Evolutionary conservation across 768 basidiomycete genomes (phyloP), one percentile per base, ranked within the genome.

Genomic region (Candolleomyces eurysporus): DNA sequence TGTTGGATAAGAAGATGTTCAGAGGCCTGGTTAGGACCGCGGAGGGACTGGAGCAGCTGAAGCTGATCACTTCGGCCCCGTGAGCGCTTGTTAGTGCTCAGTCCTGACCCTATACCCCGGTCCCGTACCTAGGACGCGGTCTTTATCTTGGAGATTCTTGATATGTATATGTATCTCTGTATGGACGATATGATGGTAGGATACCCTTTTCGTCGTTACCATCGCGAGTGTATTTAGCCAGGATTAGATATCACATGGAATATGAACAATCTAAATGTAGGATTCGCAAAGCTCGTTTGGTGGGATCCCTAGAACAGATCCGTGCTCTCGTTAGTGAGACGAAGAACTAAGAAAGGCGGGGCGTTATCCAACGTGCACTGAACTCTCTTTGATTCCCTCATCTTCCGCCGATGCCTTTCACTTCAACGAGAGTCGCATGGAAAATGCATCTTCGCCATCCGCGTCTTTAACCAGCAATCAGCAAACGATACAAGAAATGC

Each of bases 391-490:
- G 42, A 43, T 5, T 11, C n/a, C n/a, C 42, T 43, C 13, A 11
- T 43, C 42, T 43, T 43, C 42, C 42, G 26, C 26, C 26, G 26
- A 26, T 26, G 26, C 26, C 26, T 26, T 26, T 26, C 42, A 11
- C 11, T 43, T 68, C 21, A 72, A 61, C 2, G 61, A 62, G 31
- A 91, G 79, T 31, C 86, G 79, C 92, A 95, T 95, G 2, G 88
- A 89, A 64, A 92, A 85, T 6, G 92, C 92, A 66, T 94, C 90
- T 71, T 95, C 92, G 10, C 91, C 91, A 69, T 94, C 92, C 6
- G 90, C 91, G 74, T 94, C 93, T 94, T 54, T 53, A 39, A 52
- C 17, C n/a, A 22, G 48, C 21, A 26, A 48, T 19, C 19, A 45
- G 45, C 45, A 11, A 19, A 40, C 26, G 17, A 43, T 22, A 42